Percentiles rank a stretch among this genome's conserved stretches.
Conservation (phyloP, 2,329 filamentous ascomycete genomes). For the Venturia oleaginea region DNA sequence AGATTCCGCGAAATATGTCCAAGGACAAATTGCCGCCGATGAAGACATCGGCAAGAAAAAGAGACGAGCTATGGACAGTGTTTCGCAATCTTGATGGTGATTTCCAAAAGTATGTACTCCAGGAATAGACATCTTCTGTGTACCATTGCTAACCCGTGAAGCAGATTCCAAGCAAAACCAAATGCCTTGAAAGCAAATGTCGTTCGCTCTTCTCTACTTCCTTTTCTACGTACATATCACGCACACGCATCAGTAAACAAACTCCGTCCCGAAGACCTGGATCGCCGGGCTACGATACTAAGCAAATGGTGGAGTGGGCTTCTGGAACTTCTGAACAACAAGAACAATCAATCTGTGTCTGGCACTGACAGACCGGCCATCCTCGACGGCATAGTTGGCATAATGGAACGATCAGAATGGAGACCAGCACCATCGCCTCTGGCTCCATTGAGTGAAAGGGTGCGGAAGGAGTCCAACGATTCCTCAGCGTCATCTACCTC, state of each 20-base stretch:
- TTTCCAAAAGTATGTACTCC: constrained; percentile 50
- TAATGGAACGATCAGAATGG: constrained; percentile 90
- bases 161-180: constrained; percentile 62
- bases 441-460: constrained; percentile 51
- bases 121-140: background rate
- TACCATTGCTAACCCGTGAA: constrained; percentile 2
- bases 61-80: constrained; percentile 60
- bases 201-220: constrained; percentile 61
- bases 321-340: constrained; percentile 70
- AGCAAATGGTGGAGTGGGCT: constrained; percentile 87
- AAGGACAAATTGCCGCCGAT: constrained; percentile 31
- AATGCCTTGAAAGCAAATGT: constrained; percentile 66
- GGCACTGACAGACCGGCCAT: constrained; percentile 76
- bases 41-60: constrained; percentile 42
- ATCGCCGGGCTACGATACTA: constrained; percentile 67
- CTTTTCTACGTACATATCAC: constrained; percentile 65
- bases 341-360: constrained; percentile 65
- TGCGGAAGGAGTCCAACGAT: constrained; percentile 13
- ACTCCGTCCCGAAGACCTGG: constrained; percentile 71
- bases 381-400: constrained; percentile 65
- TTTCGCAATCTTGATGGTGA: constrained; percentile 62
- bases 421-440: constrained; percentile 61
- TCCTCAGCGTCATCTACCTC: constrained; percentile 40
- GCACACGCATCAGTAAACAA: constrained; percentile 56
- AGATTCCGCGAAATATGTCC: constrained; percentile 33